A percentile compares a stretch with the other conserved stretches of the same genome.
These are phyloP conservation scores for Dalbergia cultrata DNA, from an alignment of 306 rosid genomes.

Conservation along the genomic window DNA sequence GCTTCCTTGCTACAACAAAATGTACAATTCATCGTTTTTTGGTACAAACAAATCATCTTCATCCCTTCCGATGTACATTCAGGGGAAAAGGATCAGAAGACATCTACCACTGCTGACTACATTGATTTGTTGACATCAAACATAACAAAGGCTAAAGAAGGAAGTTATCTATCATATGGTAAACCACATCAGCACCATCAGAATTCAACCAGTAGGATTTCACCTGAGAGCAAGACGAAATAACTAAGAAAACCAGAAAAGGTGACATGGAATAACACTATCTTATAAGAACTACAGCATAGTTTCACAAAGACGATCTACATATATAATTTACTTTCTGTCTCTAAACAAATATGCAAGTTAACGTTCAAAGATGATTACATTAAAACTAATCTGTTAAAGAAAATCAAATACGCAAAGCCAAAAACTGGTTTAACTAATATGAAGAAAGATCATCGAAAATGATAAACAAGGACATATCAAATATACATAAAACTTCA, in stretches of 20 bases:
- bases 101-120: conserved; percentile 40
- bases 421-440: neutral
- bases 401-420: neutral
- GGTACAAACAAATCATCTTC: conserved; percentile 37
- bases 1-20: conserved; percentile 39
- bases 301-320: neutral
- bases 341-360: neutral
- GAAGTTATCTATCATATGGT: conserved; percentile 89
- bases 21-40: conserved; percentile 22
- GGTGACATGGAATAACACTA: conserved; percentile 13
- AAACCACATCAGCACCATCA: conserved; percentile 93
- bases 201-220: conserved; percentile 92
- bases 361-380: neutral
- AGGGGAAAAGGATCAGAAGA: conserved; percentile 32
- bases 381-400: neutral
- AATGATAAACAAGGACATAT: neutral
- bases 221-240: conserved; percentile 67
- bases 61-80: conserved; percentile 32
- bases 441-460: neutral
- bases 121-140: conserved; percentile 38
- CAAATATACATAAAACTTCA: neutral
- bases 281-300: conserved; percentile 2
- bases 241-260: conserved; percentile 24
- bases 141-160: conserved; percentile 55
- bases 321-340: neutral